Conservation (phyloP, 768 basidiomycete genomes). For the Leccinum boreale region DNA sequence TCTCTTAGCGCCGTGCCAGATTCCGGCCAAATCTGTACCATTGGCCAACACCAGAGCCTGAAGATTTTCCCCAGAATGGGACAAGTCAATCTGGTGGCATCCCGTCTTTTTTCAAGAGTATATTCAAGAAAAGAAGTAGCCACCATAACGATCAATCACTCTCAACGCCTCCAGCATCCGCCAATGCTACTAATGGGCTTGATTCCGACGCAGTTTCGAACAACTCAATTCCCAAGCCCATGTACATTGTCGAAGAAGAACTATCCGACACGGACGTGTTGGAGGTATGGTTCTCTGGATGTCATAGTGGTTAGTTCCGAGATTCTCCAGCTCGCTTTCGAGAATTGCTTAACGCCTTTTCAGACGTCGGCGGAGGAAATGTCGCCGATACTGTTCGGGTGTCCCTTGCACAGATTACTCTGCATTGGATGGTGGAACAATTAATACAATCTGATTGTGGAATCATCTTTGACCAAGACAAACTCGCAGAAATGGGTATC, state of each 20-base stretch:
- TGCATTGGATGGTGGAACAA: slow-evolving; percentile 81
- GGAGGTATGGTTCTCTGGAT: slow-evolving; percentile 81
- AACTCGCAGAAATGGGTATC: slow-evolving; percentile 46
- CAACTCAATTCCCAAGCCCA: background rate
- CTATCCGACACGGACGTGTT: slow-evolving; percentile 45
- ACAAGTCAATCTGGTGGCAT: background rate
- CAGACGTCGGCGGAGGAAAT: slow-evolving; percentile 71
- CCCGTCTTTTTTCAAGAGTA: background rate
- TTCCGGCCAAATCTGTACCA: slow-evolving; percentile 66
- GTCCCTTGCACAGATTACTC: slow-evolving; percentile 55
- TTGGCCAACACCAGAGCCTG: slow-evolving; percentile 22
- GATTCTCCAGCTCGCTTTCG: background rate
- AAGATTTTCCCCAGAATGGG: background rate
- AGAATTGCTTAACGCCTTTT: background rate
- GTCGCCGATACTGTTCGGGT: slow-evolving; percentile 39
- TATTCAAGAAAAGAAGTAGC: background rate
- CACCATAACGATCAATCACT: background rate
- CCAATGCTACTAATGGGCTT: background rate
- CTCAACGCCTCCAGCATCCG: background rate
- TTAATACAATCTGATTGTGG: slow-evolving; percentile 55
- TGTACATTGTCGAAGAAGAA: slow-evolving; percentile 4
- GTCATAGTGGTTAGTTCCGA: slow-evolving; percentile 55
- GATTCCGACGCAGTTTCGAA: background rate
- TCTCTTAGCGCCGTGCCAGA: slow-evolving; percentile 55
- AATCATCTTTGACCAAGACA: slow-evolving; percentile 51